phyloP scores from a whole-genome alignment of 2,329 filamentous ascomycete genomes.

The Aureobasidium namibiae region DNA sequence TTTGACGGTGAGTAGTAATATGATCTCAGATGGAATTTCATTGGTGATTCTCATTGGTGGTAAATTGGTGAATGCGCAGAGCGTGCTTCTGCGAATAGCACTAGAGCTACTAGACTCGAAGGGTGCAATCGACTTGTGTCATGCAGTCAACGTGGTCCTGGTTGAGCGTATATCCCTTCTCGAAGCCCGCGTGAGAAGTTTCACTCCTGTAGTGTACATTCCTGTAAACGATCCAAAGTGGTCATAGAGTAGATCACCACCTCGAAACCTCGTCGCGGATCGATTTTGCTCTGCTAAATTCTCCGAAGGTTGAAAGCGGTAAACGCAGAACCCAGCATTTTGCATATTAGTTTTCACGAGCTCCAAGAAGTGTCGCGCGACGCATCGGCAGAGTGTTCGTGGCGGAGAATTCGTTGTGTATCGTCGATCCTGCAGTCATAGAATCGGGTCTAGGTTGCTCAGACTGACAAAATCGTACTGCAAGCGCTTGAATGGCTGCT shows the following conservation, averaged over 20 bases:
- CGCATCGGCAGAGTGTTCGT: background rate
- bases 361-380: background rate
- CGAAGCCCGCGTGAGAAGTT: background rate
- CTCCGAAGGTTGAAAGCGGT: background rate
- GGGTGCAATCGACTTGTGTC: background rate
- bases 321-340: background rate
- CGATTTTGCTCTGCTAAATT: background rate
- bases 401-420: no score
- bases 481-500: background rate
- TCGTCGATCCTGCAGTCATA: background rate
- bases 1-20: background rate
- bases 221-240: background rate
- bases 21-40: background rate
- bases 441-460: background rate
- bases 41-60: background rate
- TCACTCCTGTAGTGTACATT: background rate
- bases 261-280: background rate
- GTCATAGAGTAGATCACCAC: background rate
- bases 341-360: background rate
- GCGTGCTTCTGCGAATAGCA: background rate
- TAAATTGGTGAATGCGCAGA: background rate
- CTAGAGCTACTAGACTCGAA: background rate
- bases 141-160: background rate
- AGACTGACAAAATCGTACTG: background rate
- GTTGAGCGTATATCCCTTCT: background rate